A percentile compares a stretch with the other conserved stretches of the same genome.
Conservation (phyloP, 192 early-diverging fungal genomes). For the Pilaira anomala region DNA sequence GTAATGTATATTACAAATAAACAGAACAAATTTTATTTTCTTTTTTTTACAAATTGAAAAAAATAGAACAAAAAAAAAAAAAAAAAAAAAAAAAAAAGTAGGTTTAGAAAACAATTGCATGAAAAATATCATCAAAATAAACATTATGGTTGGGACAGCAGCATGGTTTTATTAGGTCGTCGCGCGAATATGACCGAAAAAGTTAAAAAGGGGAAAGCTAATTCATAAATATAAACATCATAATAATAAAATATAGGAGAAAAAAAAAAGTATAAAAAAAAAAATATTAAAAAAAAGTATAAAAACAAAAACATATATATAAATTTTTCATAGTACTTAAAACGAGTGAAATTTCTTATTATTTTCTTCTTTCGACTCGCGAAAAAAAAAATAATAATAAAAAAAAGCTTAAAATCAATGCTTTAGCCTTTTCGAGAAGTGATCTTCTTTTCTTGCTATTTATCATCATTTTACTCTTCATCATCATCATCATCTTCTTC, state of each 20-base stretch:
- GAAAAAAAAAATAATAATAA: background rate
- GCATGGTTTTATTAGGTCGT: constrained; percentile 1
- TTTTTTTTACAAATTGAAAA: no score
- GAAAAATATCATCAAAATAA: background rate
- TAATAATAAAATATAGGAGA: background rate
- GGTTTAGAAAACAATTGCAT: background rate
- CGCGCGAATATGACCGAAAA: background rate
- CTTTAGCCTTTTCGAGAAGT: background rate
- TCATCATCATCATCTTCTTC: no score
- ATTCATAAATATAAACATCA: constrained; percentile 3
- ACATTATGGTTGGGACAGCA: background rate
- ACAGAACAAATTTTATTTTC: no score
- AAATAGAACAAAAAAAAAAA: no score
- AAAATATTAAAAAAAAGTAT: background rate
- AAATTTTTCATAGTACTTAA: background rate
- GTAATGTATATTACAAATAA: no score
- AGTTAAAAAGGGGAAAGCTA: background rate
- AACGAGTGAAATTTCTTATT: background rate
- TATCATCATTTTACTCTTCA: no score
- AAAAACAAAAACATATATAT: no score
- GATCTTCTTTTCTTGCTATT: no score
- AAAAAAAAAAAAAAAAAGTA: background rate
- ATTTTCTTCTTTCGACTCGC: background rate
- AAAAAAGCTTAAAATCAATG: background rate
- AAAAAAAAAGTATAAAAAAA: background rate